Conservation (phyloP, 1,284 basidiomycete species). For the Ustilago curta region DNA sequence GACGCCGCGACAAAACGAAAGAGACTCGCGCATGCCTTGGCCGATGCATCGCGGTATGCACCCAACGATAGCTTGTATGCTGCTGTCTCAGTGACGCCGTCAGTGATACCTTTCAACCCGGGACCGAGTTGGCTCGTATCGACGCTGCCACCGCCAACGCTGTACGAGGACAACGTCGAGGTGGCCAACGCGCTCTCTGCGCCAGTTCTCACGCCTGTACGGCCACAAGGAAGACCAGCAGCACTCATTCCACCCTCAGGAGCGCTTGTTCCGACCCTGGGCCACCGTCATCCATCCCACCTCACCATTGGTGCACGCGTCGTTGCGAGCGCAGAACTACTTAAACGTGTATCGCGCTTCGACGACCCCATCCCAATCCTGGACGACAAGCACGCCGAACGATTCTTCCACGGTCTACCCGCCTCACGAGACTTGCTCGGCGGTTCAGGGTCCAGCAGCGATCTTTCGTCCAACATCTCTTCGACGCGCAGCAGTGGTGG, state of each 20-base stretch:
- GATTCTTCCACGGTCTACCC: constrained; percentile 64
- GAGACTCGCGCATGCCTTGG: constrained; percentile 55
- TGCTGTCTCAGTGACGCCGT: constrained; percentile 54
- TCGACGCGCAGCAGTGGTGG: constrained; percentile 50
- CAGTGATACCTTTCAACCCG: constrained; percentile 53
- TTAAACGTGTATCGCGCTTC: constrained; percentile 55
- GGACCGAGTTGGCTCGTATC: constrained; percentile 64
- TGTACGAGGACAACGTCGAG: constrained; percentile 52
- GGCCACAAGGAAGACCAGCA: constrained; percentile 61
- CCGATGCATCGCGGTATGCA: constrained; percentile 57
- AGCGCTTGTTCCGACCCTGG: constrained; percentile 54
- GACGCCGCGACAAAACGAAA: constrained; percentile 55
- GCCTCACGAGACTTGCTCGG: constrained; percentile 60
- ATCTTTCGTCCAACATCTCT: constrained; percentile 53
- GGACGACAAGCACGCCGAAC: constrained; percentile 65
- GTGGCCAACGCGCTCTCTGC: constrained; percentile 54
- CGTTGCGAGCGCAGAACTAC: constrained; percentile 50
- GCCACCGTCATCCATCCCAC: constrained; percentile 57
- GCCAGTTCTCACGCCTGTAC: constrained; percentile 59
- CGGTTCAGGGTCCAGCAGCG: constrained; percentile 53
- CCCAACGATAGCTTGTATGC: constrained; percentile 64
- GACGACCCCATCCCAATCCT: constrained; percentile 60
- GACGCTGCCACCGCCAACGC: constrained; percentile 49
- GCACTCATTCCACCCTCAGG: constrained; percentile 56
- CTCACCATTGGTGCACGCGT: constrained; percentile 56